Evolutionary conservation across 768 basidiomycete genomes (phyloP), one percentile per base, ranked within the genome.

Genomic region (Lactarius akahatsu): DNA sequence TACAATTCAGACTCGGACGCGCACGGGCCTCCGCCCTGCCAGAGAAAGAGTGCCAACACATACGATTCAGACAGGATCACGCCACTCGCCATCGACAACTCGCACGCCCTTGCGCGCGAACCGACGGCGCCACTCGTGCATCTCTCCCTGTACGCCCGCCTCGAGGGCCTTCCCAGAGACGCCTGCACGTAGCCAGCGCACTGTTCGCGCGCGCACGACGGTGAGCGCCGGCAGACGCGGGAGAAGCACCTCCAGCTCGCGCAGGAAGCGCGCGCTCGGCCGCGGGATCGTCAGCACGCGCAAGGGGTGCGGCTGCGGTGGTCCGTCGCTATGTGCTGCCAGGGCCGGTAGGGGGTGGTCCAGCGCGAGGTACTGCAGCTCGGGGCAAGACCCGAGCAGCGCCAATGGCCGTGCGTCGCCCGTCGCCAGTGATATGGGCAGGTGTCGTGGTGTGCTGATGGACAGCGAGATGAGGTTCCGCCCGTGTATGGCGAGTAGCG

Each of bases 111-210:
- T 79, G 63, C 85, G 79, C 13, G 77, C 78, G 38, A 94, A 78
- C 61, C 87, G 82, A 57, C 83, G 80, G 66, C 81, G 81, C 92
- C 92, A 94, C 64, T 86, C 83, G 69, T 80, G 78, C 85, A 94
- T 87, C 74, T 91, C 89, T 52, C 91, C 92, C 76, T 92, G 91
- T 16, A 91, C 83, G 9, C 92, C 92, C 8, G 91, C 83, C 68
- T 83, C 85, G 69, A 84, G 86, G 30, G 92, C 92, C 65, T 82
- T 80, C 0, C 76, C 77, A 9, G 82, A 85, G 75, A 92, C 82
- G 0, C 90, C 91, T 60, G 81, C 82, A 62, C 86, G 78, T 41
- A 93, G 75, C 90, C 91, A 93, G 38, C 85, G 84, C 20, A 91
- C 81, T 69, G 92, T 90, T 66, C 89, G 79, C 18, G 82, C 80